These are phyloP conservation scores for Hemerocallis citrina DNA, from an alignment of 106 monocot genomes.

Conservation along the genomic window DNA sequence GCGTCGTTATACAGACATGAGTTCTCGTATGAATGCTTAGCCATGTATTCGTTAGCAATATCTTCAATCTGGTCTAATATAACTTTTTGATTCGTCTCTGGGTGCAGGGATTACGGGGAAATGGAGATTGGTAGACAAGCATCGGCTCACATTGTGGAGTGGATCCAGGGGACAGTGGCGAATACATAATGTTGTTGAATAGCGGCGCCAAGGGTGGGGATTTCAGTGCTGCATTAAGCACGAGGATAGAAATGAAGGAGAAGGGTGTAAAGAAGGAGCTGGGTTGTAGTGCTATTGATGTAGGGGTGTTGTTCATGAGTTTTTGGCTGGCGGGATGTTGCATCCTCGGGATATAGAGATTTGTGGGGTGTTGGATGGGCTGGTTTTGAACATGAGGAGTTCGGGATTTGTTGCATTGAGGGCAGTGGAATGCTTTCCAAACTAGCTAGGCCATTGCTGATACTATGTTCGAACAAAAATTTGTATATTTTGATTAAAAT, in stretches of 20 bases:
- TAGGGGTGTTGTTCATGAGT: conserved; percentile 41
- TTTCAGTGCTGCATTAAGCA: background rate
- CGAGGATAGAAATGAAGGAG: conserved; percentile 33
- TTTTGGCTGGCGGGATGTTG: conserved; percentile 22
- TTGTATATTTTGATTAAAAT: too few species aligned
- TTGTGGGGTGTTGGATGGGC: conserved; percentile 6
- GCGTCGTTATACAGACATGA: too few species aligned
- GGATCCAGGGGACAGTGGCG: conserved; percentile 29
- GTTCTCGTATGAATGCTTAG: too few species aligned
- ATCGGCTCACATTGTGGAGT: conserved; percentile 8
- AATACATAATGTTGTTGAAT: conserved; percentile 32
- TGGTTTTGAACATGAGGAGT: background rate
- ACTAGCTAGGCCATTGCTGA: too few species aligned
- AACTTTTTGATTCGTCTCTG: too few species aligned
- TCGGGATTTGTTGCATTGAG: too few species aligned
- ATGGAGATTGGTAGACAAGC: conserved; percentile 13
- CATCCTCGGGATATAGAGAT: conserved; percentile 15
- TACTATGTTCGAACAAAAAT: too few species aligned
- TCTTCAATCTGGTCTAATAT: too few species aligned
- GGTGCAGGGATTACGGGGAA: conserved; percentile 26
- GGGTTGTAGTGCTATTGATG: conserved; percentile 48
- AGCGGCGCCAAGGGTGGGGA: conserved; percentile 10
- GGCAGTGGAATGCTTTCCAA: too few species aligned
- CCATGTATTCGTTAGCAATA: too few species aligned
- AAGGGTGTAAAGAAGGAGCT: too few species aligned